Percentiles rank a stretch among this genome's conserved stretches.
Conservation (phyloP, 1,139 yeast species). For the Nakaseomyces sp. region DNA sequence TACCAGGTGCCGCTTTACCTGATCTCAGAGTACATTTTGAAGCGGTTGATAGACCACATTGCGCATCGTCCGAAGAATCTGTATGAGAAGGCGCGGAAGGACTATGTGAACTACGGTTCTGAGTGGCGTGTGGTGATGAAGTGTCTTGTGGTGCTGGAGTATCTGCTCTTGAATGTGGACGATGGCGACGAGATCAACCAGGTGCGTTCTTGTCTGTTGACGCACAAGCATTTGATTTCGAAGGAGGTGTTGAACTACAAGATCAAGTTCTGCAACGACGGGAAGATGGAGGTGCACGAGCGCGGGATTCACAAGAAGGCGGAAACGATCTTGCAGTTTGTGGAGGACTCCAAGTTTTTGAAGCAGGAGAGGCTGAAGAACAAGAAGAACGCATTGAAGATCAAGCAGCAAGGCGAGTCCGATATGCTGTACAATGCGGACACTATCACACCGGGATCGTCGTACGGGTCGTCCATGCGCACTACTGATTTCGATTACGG, state of each 20-base stretch:
- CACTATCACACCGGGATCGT: conserved; percentile 8
- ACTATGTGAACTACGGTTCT: conserved; percentile 33
- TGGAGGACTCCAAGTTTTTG: conserved; percentile 27
- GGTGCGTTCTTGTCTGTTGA: conserved; percentile 24
- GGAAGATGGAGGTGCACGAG: conserved; percentile 32
- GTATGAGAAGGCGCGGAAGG: conserved; percentile 34
- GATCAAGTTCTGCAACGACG: conserved; percentile 29
- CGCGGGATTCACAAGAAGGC: conserved; percentile 31
- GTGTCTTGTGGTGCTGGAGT: conserved; percentile 32
- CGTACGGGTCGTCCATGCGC: conserved; percentile 3
- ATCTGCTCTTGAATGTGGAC: conserved; percentile 27
- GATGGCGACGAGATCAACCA: conserved; percentile 30
- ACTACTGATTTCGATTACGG: conserved; percentile 12
- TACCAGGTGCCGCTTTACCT: conserved; percentile 30
- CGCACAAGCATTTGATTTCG: conserved; percentile 27
- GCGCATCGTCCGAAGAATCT: conserved; percentile 30
- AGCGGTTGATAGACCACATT: conserved; percentile 31
- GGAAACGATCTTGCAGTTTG: conserved; percentile 23
- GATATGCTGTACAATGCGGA: conserved; percentile 18
- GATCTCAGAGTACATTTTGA: conserved; percentile 29
- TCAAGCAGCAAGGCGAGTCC: conserved; percentile 19
- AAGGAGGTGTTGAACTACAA: conserved; percentile 26
- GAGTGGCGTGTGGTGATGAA: conserved; percentile 35
- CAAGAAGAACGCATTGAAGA: conserved; percentile 26
- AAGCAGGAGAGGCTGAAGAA: conserved; percentile 25